Base-by-base conservation (phyloP, 1,284 basidiomycete species). In the Boletellus sp. region DNA sequence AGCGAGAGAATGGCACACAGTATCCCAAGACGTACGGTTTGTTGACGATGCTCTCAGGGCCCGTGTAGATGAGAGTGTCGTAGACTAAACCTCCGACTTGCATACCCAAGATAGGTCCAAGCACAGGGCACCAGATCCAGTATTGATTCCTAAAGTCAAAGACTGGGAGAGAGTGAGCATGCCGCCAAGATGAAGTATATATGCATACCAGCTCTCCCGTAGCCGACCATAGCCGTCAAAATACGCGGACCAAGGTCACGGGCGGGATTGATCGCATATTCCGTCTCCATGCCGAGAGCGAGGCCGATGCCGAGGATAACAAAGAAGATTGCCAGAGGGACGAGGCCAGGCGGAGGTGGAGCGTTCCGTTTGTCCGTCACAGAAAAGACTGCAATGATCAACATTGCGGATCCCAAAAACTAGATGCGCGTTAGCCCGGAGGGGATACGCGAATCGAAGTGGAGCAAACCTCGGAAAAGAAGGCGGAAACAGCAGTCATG, bases 71-170 rank as follows among this genome's bases (percentile, higher is more conserved):
- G 41, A 83, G 70, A 10, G 66, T 43, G 56, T 85, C 82, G 55
- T 85, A 85, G 22, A 76, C 57, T 50, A 80, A 69, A 8, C 74
- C 73, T 35, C 79, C 85, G 10, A 69, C 57, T 48, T 80, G 73
- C 43, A 75, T 81, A 22, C 84, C 85, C 24, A 78, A 52, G 54
- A 86, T 76, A 3, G 83, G 79, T 2, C 69, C 84, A 37, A 87
- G 66, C 12, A 83, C 57, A 13, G 85, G 80, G 58, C 83, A 84
- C 89, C 89, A 91, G 15, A 89, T 54, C 86, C 86, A 91, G 62
- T 89, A 91, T 55, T 86, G 84, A 59, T 73, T 76, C 52, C 77
- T 71, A 58, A 72, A 78, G 26, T 71, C 62, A 60, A 77, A 78
- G 6, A 79, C 78, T 76, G 43, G 28, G 18, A 16, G 15, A 39